Evolutionary conservation across 306 rosid species (phyloP).

Genomic region (Ormosia semicastrata): DNA sequence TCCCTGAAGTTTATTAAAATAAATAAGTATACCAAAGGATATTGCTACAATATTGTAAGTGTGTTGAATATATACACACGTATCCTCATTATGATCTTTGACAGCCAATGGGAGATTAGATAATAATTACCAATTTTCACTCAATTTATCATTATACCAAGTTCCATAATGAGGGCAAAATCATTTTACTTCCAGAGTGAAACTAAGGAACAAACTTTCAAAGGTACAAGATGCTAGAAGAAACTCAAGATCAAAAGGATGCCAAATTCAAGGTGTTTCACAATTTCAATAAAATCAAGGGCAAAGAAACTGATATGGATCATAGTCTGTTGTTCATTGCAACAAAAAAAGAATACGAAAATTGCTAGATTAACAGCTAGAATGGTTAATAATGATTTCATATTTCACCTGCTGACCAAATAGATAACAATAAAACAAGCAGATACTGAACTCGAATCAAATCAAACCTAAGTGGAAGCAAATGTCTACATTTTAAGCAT

Average conservation of each 20-base stretch:
- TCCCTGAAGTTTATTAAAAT: not conserved
- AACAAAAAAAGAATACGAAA: not conserved
- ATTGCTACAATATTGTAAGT: not conserved
- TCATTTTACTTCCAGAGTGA: not conserved
- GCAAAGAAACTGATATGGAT: not conserved
- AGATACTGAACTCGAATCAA: not conserved
- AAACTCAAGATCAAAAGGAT: not conserved
- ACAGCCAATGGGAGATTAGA: not conserved
- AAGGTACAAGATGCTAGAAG: not conserved
- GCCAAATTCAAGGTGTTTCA: not conserved
- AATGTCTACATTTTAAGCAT: not conserved
- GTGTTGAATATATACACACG: not conserved
- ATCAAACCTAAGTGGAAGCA: not conserved
- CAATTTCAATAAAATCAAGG: not conserved
- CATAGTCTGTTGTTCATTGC: not conserved
- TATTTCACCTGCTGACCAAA: not conserved
- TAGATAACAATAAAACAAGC: not conserved
- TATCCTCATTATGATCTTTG: not conserved
- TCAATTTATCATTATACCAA: not conserved
- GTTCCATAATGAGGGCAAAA: not conserved
- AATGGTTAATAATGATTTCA: not conserved
- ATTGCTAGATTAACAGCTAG: not conserved
- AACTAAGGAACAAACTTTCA: not conserved
- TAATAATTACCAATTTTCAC: not conserved
- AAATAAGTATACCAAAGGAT: not conserved